These are phyloP conservation scores for Populus tomentosa DNA, from an alignment of 441 rosid genomes.

Conservation along the genomic window DNA sequence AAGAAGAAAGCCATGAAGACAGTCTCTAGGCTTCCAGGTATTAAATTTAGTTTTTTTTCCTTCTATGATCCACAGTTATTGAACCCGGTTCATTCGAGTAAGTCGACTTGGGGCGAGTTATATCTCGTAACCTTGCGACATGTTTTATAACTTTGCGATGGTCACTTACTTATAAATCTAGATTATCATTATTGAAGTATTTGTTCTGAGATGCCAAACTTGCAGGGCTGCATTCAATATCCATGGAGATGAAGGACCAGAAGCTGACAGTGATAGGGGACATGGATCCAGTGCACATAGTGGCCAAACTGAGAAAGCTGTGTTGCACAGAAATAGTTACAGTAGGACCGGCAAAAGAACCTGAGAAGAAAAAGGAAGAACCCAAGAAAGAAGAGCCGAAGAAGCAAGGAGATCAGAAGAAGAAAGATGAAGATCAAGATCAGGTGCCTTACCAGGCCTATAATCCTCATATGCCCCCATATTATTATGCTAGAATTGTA, in stretches of 20 bases:
- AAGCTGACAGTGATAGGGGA: conserved; percentile 46
- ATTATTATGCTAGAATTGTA: no score
- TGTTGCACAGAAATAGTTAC: no score
- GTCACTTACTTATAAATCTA: no score
- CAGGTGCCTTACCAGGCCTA: no score
- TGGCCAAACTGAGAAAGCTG: no score
- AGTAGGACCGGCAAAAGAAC: no score
- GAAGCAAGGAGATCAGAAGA: not conserved
- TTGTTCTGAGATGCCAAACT: conserved; percentile 1
- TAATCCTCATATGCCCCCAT: no score
- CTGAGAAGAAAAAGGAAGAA: conserved; percentile 23
- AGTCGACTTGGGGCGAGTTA: no score
- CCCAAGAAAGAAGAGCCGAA: conserved; percentile 33
- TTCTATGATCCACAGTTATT: not conserved
- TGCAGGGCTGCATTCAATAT: conserved; percentile 35
- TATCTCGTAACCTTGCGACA: no score
- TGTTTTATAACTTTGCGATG: not conserved
- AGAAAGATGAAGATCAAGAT: not conserved
- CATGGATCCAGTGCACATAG: conserved; percentile 24
- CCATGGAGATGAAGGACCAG: conserved; percentile 39
- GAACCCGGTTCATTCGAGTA: no score
- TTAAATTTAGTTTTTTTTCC: not conserved
- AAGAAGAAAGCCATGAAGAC: conserved; percentile 41
- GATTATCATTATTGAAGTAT: no score
- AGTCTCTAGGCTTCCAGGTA: conserved; percentile 39